A percentile compares a stretch with the other conserved stretches of the same genome.
phyloP scores from a whole-genome alignment of 345 rosid genomes.

The Eucalyptus erythrocorys region DNA sequence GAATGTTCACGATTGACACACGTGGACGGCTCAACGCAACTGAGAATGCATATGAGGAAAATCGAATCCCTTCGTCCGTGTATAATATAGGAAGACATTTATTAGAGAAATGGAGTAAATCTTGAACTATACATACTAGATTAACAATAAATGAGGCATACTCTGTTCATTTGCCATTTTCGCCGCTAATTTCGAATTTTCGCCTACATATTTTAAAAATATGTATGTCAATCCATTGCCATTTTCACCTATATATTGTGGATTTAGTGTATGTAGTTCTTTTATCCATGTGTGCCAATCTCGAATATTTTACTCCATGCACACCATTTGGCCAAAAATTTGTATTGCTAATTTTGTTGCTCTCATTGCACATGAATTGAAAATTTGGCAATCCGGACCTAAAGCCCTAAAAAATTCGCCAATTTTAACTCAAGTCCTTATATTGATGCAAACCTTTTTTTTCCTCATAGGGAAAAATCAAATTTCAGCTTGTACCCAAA shows the following conservation, averaged over 20 bases:
- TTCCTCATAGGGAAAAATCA: too few species aligned
- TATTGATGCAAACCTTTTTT: background rate
- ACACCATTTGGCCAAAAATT: background rate
- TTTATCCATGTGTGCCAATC: background rate
- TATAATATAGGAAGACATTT: background rate
- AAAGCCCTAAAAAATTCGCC: background rate
- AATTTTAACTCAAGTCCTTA: background rate
- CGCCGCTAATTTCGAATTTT: background rate
- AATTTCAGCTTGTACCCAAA: background rate
- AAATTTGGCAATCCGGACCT: background rate
- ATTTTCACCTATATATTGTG: background rate
- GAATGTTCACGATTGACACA: background rate
- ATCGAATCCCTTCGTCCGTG: background rate
- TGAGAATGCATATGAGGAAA: background rate
- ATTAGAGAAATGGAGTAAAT: background rate
- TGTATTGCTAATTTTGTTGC: background rate
- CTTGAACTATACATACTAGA: background rate
- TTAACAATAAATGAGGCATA: background rate
- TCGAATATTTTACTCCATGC: background rate
- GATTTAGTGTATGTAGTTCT: background rate
- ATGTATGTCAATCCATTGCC: background rate
- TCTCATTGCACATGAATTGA: background rate
- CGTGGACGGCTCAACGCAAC: background rate
- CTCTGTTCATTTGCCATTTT: background rate
- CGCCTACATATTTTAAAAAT: background rate